phyloP scores from a whole-genome alignment of 2,329 filamentous ascomycete genomes.

The Claviceps sp. region DNA sequence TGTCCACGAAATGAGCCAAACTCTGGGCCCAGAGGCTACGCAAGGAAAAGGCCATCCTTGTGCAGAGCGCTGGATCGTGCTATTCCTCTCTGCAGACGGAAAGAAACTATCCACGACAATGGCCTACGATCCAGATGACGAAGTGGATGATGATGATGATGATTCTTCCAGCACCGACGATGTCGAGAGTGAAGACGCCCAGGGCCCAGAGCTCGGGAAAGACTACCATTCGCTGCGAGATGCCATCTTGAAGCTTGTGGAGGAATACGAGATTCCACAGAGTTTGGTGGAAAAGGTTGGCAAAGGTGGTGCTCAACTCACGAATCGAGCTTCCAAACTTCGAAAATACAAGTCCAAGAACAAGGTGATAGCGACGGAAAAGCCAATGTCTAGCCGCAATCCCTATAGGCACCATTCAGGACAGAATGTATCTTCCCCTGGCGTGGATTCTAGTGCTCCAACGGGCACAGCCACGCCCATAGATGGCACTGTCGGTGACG shows the following conservation, averaged over 20 bases:
- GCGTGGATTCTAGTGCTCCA: conserved; percentile 7
- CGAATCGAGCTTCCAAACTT: conserved; percentile 52
- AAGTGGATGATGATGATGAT: conserved; percentile 48
- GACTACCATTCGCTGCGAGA: conserved; percentile 73
- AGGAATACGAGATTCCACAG: conserved; percentile 70
- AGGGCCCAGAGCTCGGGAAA: conserved; percentile 53
- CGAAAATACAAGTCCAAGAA: conserved; percentile 49
- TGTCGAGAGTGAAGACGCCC: conserved; percentile 46
- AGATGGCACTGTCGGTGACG: background rate
- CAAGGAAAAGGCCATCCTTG: conserved; percentile 65
- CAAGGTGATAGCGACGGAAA: conserved; percentile 37
- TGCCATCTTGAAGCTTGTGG: conserved; percentile 65
- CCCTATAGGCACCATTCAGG: conserved; percentile 34
- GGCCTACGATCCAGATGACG: conserved; percentile 56
- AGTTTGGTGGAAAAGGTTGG: conserved; percentile 47
- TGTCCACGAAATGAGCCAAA: conserved; percentile 57
- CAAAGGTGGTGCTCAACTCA: conserved; percentile 46
- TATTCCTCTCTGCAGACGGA: conserved; percentile 66
- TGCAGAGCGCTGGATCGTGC: conserved; percentile 68
- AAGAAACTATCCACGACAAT: conserved; percentile 56
- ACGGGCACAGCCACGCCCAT: background rate
- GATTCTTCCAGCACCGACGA: conserved; percentile 47
- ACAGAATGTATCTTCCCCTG: conserved; percentile 6
- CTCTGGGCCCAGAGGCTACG: conserved; percentile 48
- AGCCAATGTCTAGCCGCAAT: conserved; percentile 42